Conservation (phyloP, 2,329 filamentous ascomycete species). For the Cercospora zeae-maydis region DNA sequence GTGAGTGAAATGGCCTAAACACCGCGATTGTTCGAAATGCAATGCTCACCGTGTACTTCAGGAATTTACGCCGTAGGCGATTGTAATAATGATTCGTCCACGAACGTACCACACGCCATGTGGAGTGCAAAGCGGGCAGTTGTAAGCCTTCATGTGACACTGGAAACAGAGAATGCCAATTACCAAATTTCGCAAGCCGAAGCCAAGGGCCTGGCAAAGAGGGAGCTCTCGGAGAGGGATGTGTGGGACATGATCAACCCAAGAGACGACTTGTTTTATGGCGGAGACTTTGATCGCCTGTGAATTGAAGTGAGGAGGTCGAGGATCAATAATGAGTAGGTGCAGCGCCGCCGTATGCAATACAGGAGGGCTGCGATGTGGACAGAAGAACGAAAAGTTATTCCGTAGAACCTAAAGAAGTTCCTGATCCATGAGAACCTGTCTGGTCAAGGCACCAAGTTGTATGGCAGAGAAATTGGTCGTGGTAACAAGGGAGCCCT, state of each 20-base stretch:
- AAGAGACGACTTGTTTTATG: slow-evolving; percentile 8
- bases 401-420: background rate
- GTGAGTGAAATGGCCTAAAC: background rate
- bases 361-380: background rate
- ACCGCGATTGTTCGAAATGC: background rate
- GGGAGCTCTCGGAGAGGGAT: slow-evolving; percentile 3
- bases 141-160: slow-evolving; percentile 4
- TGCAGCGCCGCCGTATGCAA: background rate
- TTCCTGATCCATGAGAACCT: background rate
- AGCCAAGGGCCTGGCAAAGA: slow-evolving; percentile 2
- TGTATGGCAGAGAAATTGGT: background rate
- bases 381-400: background rate
- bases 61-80: slow-evolving; percentile 13
- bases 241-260: slow-evolving; percentile 11
- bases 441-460: background rate
- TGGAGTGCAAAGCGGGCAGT: slow-evolving; percentile 7
- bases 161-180: slow-evolving; percentile 11
- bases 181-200: slow-evolving; percentile 2
- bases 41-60: background rate
- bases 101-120: slow-evolving; percentile 15
- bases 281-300: slow-evolving; percentile 7
- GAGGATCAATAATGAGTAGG: background rate
- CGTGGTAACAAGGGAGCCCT: background rate
- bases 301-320: background rate
- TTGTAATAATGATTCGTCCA: slow-evolving; percentile 9